A percentile compares a stretch with the other conserved stretches of the same genome.
phyloP scores from a whole-genome alignment of 768 basidiomycete species.

The Ephemerocybe angulata region DNA sequence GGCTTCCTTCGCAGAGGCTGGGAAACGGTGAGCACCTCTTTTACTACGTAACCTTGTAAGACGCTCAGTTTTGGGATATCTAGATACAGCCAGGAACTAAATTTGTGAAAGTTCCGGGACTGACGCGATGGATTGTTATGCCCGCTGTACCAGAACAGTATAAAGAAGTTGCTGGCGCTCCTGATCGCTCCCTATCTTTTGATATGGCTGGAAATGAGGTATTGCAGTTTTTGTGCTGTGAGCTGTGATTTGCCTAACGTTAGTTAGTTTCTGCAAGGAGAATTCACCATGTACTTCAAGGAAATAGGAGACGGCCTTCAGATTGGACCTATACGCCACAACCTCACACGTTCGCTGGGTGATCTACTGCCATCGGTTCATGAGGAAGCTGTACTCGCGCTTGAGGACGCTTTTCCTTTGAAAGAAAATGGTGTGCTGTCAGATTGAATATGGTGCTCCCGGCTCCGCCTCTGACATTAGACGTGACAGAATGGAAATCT shows the following conservation, averaged over 20 bases:
- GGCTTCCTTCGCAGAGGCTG: background rate
- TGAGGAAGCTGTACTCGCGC: background rate
- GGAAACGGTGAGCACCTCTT: too few species aligned
- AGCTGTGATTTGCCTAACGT: too few species aligned
- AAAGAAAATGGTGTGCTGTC: background rate
- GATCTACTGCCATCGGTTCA: constrained; percentile 1
- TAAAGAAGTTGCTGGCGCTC: constrained; percentile 29
- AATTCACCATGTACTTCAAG: constrained; percentile 11
- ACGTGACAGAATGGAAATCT: background rate
- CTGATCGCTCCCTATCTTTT: constrained; percentile 27
- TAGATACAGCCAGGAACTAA: background rate
- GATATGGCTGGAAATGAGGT: constrained; percentile 27
- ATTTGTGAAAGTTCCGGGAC: constrained; percentile 6
- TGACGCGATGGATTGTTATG: constrained; percentile 7
- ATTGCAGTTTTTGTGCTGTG: too few species aligned
- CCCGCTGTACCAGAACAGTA: constrained; percentile 16
- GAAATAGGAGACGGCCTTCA: constrained; percentile 16
- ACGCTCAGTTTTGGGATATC: background rate
- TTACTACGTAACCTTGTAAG: background rate
- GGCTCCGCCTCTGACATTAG: too few species aligned
- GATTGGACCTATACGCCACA: constrained; percentile 14
- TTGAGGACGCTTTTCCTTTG: background rate
- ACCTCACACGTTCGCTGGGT: constrained; percentile 9
- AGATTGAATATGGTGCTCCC: too few species aligned
- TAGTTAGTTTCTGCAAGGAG: background rate